Percentiles rank a stretch among this genome's conserved stretches.
Evolutionary conservation across 257 asterid genomes (phyloP).

Genomic region (Thymus mandschuricus): DNA sequence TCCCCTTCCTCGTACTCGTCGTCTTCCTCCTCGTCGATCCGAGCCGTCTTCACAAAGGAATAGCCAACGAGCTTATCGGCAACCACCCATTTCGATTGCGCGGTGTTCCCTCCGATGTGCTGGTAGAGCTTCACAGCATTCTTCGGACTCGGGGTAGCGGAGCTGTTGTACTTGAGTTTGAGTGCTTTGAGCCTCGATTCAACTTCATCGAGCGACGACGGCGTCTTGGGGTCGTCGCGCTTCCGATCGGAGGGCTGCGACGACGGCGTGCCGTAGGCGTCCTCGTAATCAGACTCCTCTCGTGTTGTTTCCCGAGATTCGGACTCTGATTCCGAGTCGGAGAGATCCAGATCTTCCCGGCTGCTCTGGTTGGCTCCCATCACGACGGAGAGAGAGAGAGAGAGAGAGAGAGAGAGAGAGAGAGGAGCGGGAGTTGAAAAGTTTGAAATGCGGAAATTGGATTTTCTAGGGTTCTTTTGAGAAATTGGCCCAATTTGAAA

Average conservation of each 20-base stretch:
- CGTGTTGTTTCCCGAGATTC: constrained; percentile 49
- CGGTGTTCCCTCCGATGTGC: constrained; percentile 56
- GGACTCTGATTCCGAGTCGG: constrained; percentile 73
- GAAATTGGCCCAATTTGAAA: neutral
- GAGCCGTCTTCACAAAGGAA: constrained; percentile 53
- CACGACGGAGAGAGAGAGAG: constrained; percentile 28
- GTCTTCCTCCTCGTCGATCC: constrained; percentile 36
- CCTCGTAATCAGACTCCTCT: constrained; percentile 43
- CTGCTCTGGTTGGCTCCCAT: constrained; percentile 87
- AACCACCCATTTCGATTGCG: constrained; percentile 70
- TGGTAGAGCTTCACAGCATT: constrained; percentile 74
- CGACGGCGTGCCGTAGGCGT: constrained; percentile 70
- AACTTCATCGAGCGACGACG: constrained; percentile 78
- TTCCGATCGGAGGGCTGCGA: constrained; percentile 48
- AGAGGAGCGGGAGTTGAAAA: constrained; percentile 57
- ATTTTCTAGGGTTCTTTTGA: constrained; percentile 25
- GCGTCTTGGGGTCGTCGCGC: constrained; percentile 44
- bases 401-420: constrained; percentile 23
- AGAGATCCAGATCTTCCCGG: constrained; percentile 70
- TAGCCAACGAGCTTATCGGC: constrained; percentile 59
- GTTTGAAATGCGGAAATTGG: constrained; percentile 38
- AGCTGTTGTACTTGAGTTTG: constrained; percentile 69
- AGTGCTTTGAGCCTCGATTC: constrained; percentile 79
- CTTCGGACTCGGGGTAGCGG: constrained; percentile 37
- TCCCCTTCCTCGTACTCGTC: constrained; percentile 52